Percentiles rank a stretch among this genome's conserved stretches.
phyloP scores from a whole-genome alignment of 2,329 filamentous ascomycete species.

The Penicillium sp. region DNA sequence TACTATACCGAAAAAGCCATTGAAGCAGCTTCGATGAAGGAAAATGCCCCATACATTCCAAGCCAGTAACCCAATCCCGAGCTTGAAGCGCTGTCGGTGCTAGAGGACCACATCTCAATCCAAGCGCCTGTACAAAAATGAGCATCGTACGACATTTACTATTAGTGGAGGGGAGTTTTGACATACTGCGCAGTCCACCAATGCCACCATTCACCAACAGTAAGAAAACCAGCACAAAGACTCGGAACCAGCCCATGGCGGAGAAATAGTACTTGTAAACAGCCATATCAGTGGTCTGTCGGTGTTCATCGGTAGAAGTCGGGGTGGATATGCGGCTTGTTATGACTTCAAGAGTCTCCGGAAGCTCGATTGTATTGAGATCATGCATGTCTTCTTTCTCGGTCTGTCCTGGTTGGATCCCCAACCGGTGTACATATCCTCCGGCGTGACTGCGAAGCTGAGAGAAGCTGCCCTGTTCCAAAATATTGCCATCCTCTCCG shows the following conservation, averaged over 20 bases:
- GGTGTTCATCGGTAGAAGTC: neutral
- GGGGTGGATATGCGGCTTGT: neutral
- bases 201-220: conserved; percentile 1
- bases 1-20: too few relatives aligned
- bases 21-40: too few relatives aligned
- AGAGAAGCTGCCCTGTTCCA: conserved; percentile 7
- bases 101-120: conserved; percentile 24
- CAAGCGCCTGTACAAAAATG: conserved; percentile 9
- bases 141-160: neutral
- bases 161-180: too few relatives aligned
- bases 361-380: neutral
- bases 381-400: neutral
- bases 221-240: conserved; percentile 19
- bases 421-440: neutral
- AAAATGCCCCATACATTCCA: conserved; percentile 17
- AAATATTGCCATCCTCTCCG: neutral
- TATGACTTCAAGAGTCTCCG: neutral
- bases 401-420: too few relatives aligned
- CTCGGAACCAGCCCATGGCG: conserved; percentile 19
- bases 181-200: too few relatives aligned
- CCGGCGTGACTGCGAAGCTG: conserved; percentile 14
- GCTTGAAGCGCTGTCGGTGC: conserved; percentile 5
- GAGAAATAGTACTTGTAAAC: conserved; percentile 26
- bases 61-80: conserved; percentile 20
- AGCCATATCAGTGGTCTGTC: conserved; percentile 14